phyloP scores from a whole-genome alignment of 2,329 filamentous ascomycete genomes.

The Chrysoporthe cubensis region DNA sequence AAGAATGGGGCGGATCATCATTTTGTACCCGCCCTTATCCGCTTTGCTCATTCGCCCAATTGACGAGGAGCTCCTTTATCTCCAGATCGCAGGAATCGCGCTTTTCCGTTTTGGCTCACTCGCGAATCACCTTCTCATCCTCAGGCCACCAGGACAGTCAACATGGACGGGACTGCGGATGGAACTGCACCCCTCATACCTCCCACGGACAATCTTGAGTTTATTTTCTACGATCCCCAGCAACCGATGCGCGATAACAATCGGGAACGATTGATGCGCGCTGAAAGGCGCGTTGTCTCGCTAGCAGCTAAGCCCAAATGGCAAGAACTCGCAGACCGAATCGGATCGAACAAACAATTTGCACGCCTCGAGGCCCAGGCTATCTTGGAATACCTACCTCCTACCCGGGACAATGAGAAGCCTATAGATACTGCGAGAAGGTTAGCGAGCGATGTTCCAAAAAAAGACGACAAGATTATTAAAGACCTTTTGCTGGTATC shows the following conservation, averaged over 20 bases:
- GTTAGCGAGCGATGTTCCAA: background rate
- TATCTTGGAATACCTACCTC: background rate
- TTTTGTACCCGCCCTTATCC: too few species aligned
- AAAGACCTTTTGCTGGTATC: background rate
- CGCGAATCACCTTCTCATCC: too few species aligned
- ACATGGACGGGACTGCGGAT: too few species aligned
- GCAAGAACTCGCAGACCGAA: background rate
- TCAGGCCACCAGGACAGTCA: too few species aligned
- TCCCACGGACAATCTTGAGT: background rate
- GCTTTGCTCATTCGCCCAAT: too few species aligned
- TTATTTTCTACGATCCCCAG: background rate
- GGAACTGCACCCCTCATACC: background rate
- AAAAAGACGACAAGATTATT: background rate
- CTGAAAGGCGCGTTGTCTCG: too few species aligned
- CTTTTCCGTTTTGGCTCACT: too few species aligned
- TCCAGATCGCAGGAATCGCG: too few species aligned
- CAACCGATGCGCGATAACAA: background rate
- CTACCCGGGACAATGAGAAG: background rate
- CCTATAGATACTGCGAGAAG: background rate
- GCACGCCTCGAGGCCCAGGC: background rate
- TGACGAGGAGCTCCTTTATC: too few species aligned
- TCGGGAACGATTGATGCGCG: too few species aligned
- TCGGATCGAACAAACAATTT: background rate
- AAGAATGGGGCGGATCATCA: too few species aligned
- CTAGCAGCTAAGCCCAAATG: background rate